phyloP scores from a whole-genome alignment of 1,139 yeast genomes.

The Yamadazyma dendronema region DNA sequence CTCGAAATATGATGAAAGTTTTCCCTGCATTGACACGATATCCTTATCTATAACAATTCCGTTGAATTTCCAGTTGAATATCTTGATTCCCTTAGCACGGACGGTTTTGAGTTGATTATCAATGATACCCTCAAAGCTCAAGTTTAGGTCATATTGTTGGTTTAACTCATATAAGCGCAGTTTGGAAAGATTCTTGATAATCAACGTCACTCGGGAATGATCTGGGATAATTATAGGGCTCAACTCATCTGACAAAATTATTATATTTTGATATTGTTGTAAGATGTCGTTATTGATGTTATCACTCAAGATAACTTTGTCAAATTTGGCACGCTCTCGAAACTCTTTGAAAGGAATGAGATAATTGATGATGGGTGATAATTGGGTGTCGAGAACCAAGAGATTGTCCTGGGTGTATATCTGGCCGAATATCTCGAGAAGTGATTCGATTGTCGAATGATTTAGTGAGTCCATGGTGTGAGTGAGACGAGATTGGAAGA shows the following conservation, averaged over 20 bases:
- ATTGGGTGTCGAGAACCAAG: conserved; percentile 53
- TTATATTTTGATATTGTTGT: conserved; percentile 29
- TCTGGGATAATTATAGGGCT: conserved; percentile 14
- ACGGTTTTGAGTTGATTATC: conserved; percentile 7
- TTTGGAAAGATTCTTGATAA: conserved; percentile 32
- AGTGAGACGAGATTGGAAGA: not conserved
- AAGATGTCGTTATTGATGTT: conserved; percentile 9
- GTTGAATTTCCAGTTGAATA: conserved; percentile 32
- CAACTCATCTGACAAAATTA: conserved; percentile 33
- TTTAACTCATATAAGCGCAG: conserved; percentile 30
- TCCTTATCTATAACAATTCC: conserved; percentile 31
- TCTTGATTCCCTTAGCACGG: conserved; percentile 19
- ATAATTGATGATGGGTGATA: conserved; percentile 57
- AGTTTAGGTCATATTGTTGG: conserved; percentile 19
- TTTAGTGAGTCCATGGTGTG: conserved; percentile 14
- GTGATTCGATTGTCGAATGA: conserved; percentile 19
- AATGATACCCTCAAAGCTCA: conserved; percentile 21
- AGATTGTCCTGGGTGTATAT: conserved; percentile 37
- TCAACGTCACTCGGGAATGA: conserved; percentile 21
- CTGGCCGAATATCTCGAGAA: conserved; percentile 24
- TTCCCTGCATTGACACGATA: conserved; percentile 19
- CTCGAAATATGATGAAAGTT: conserved; percentile 28
- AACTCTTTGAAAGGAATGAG: conserved; percentile 60
- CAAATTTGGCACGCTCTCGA: conserved; percentile 56
- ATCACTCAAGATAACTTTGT: conserved; percentile 49